These are phyloP conservation scores for Lolium multiflorum DNA, from an alignment of 176 grass and related monocot species.

Conservation along the genomic window DNA sequence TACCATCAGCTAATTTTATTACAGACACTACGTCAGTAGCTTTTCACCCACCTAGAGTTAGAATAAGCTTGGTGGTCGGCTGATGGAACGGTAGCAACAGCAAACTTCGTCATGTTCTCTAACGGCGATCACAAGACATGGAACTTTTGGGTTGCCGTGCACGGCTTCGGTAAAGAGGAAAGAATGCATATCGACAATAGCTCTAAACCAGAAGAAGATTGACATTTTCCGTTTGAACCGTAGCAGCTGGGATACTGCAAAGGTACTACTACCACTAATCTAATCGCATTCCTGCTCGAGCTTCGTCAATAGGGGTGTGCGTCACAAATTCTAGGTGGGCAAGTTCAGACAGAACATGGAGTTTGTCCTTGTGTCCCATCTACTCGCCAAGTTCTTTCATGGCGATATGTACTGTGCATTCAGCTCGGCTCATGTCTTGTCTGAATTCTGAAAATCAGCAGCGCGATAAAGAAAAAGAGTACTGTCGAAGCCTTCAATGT, in stretches of 20 bases:
- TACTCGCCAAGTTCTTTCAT: conserved; percentile 7
- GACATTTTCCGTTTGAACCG: not conserved
- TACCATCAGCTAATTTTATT: not conserved
- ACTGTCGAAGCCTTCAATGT: conserved; percentile 5
- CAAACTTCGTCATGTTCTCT: conserved; percentile 36
- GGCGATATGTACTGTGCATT: conserved; percentile 25
- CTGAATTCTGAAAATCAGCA: conserved; percentile 27
- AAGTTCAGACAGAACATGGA: conserved; percentile 46
- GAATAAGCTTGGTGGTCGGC: not conserved
- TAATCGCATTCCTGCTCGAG: conserved; percentile 31
- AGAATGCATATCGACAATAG: conserved; percentile 13
- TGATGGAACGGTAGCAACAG: conserved; percentile 21
- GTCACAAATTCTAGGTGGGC: conserved; percentile 18
- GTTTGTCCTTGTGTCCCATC: conserved; percentile 28
- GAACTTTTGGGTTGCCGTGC: conserved; percentile 56
- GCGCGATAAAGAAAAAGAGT: not conserved
- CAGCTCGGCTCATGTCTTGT: conserved; percentile 39
- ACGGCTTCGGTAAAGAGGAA: conserved; percentile 29
- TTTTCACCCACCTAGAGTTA: conserved; percentile 27
- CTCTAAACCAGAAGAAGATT: not conserved
- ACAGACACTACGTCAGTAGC: conserved; percentile 3
- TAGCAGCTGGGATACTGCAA: conserved; percentile 12
- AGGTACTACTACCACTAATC: not conserved
- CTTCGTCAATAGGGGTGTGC: not conserved
- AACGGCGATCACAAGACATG: conserved; percentile 16